Evolutionary conservation across 805 yeast species (phyloP), one percentile per base, ranked within the genome.

Genomic region (Saccharomyces kudriavzevii): DNA sequence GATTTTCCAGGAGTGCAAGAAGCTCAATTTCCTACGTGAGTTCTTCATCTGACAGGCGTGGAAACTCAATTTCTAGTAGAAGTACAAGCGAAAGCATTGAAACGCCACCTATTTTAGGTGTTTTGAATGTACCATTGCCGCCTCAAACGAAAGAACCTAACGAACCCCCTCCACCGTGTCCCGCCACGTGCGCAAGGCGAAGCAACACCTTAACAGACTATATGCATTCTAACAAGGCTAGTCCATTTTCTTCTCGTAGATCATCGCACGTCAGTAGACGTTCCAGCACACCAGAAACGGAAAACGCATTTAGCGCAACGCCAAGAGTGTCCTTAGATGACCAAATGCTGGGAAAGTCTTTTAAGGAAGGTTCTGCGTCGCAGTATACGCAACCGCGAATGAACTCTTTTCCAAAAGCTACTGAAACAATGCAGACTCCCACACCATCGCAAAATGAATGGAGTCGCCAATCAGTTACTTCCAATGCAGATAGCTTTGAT

Each of bases 91-190:
- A 35, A 8, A 35, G 43, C 43, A 8, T 35, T 35, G 43, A 24
- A 17, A 35, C 43, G 13, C 58, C 77, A n/a, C 54, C 64, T 3
- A 61, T 60, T n/a, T 54, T 62, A 24, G 64, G 60, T 2, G 50
- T 58, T 20, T 45, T 66, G 22, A 64, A 62, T 49, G 71, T 65
- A 5, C 51, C 70, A 11, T 50, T 85, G 4, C 89, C 90, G 0
- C 81, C 85, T 0, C 79, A 74, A 51, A 65, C 74, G 17, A 81
- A 85, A 1, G 70, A 80, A 54, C 91, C 91, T 2, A 66, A 61
- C 13, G 84, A 78, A 46, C 78, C 81, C 17, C 65, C 79, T 14
- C 78, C 78, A 17, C 57, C 68, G 6, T 49, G 58, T 1, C 67
- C 69, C 2, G 53, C 51, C 27, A 57, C 52, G 1, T 35, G 40